These are phyloP conservation scores for Colletotrichum incanum DNA, from an alignment of 2,329 filamentous ascomycete species.

Conservation along the genomic window DNA sequence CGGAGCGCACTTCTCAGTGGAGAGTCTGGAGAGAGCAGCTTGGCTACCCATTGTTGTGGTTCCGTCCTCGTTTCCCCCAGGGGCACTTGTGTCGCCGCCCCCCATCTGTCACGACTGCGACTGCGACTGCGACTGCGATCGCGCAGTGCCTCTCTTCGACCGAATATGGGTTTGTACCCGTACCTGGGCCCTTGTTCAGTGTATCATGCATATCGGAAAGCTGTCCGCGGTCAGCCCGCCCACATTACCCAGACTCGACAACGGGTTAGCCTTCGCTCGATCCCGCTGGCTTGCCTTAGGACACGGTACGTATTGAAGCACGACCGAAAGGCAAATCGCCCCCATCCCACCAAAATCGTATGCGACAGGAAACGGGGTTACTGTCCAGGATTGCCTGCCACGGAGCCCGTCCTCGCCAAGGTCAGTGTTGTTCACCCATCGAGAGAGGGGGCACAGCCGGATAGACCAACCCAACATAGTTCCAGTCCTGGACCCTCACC, in stretches of 20 bases:
- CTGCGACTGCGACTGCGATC: conserved; percentile 3
- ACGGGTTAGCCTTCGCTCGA: conserved; percentile 28
- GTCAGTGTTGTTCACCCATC: conserved; percentile 24
- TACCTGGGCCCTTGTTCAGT: conserved; percentile 27
- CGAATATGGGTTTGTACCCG: conserved; percentile 22
- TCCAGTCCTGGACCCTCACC: conserved; percentile 25
- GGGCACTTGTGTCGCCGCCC: conserved; percentile 4
- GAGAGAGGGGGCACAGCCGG: conserved; percentile 14
- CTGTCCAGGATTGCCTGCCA: conserved; percentile 36
- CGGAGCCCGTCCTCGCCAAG: conserved; percentile 20
- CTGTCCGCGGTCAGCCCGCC: conserved; percentile 22
- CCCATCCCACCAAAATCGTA: conserved; percentile 25
- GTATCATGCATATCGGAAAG: conserved; percentile 26
- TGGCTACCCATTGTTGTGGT: conserved; percentile 27
- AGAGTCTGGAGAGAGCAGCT: conserved; percentile 33
- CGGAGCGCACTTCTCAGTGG: conserved; percentile 22
- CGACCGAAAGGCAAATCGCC: conserved; percentile 38
- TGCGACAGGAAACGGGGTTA: conserved; percentile 28
- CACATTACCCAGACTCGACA: conserved; percentile 7
- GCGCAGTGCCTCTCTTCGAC: conserved; percentile 2
- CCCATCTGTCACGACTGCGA: conserved; percentile 3
- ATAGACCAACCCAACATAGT: conserved; percentile 15
- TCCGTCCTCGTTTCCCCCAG: conserved; percentile 14
- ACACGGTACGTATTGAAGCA: conserved; percentile 33
- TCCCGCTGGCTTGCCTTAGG: conserved; percentile 10